A percentile compares a stretch with the other conserved stretches of the same genome.
These are phyloP conservation scores for Rheum nobile DNA, from an alignment of 148 eudicot genomes.

Conservation along the genomic window DNA sequence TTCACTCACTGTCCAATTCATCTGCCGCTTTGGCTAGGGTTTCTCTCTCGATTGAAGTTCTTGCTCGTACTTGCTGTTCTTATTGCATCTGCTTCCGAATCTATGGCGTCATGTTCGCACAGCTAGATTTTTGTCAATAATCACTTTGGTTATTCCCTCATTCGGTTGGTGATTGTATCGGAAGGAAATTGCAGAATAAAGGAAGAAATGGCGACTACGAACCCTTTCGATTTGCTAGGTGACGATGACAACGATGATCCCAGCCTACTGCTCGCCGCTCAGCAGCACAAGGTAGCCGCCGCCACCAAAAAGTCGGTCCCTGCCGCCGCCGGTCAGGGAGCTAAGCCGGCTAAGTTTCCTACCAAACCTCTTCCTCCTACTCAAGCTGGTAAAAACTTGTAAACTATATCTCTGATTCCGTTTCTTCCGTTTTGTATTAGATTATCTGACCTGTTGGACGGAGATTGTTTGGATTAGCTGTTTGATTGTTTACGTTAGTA, in stretches of 20 bases:
- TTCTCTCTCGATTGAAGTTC: background rate
- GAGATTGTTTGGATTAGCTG: background rate
- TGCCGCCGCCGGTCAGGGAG: conserved; percentile 4
- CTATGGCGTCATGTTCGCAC: conserved; percentile 3
- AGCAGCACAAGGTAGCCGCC: conserved; percentile 17
- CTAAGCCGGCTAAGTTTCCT: conserved; percentile 38
- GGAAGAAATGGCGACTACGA: conserved; percentile 34
- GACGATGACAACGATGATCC: conserved; percentile 58
- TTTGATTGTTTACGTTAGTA: background rate
- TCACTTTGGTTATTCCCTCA: background rate
- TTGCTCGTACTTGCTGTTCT: background rate
- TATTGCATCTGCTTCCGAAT: background rate
- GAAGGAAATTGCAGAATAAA: background rate
- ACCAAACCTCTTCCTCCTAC: conserved; percentile 51
- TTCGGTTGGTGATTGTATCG: background rate
- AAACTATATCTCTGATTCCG: background rate
- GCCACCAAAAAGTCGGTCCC: conserved; percentile 14
- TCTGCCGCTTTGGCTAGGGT: conserved; percentile 8
- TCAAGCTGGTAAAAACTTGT: conserved; percentile 30
- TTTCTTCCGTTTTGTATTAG: background rate
- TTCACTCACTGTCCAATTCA: background rate
- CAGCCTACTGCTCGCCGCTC: conserved; percentile 28
- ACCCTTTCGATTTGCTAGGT: conserved; percentile 47
- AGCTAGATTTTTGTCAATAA: background rate
- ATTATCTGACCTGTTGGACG: background rate